Evolutionary conservation across 257 asterid species (phyloP), one percentile per base, ranked within the genome.

Genomic region (Penstemon eatonii): DNA sequence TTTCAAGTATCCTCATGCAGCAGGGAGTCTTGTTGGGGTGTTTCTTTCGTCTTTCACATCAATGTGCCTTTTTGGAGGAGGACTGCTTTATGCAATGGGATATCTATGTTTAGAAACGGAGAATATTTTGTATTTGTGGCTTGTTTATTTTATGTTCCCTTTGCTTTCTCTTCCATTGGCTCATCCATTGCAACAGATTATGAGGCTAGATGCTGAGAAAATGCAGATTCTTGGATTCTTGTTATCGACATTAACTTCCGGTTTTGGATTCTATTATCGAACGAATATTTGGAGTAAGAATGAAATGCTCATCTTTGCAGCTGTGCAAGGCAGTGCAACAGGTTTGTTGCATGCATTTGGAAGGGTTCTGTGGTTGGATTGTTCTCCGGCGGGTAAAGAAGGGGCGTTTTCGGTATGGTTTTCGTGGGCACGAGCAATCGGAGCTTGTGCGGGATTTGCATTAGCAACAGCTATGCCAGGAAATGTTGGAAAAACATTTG

Each of bases 351-450:
- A 92, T 60, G 96, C 96, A 18, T 92, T 81, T 62, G 95, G 96
- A 36, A 80, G 96, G 70, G 96, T 87, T 42, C 83, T 92, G 51
- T 73, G 86, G 86, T 45, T 89, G 71, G 96, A 92, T 25, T 92
- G 98, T 67, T 82, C 96, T 11, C 98, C 98, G 0, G 83, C 85
- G 9, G 96, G 96, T 7, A 89, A 89, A 80, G 98, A 92, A 83
- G 98, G 98, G 0, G 90, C 85, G 0, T 92, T 92, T 36, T 92
- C 96, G 0, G 90, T 84, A 12, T 92, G 96, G 96, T 87, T 89
- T 66, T 89, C 96, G 19, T 84, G 95, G 95, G 84, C 83, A 2
- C 76, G 90, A 67, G 90, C 84, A 2, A 75, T 87, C 0, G 96
- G 94, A 38, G 74, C 90, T 1, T 89, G 96, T 38, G 84, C 86